Evolutionary conservation across 495 filamentous ascomycete species (phyloP).

Genomic region (Cryomyces minteri): DNA sequence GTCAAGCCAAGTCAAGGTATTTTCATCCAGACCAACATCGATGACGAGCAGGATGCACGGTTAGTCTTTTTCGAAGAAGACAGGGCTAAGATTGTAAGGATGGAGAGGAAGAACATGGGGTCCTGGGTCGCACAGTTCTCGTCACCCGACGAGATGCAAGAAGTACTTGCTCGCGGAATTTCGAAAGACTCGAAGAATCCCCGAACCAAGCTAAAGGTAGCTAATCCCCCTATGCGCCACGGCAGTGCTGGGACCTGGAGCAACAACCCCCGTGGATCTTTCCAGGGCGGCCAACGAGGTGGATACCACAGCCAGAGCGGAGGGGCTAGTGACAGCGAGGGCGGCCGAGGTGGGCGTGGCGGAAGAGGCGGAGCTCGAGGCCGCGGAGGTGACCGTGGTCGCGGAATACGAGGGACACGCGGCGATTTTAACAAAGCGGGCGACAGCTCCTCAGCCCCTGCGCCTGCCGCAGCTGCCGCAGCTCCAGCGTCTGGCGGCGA

Average conservation of each 20-base stretch:
- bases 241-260: too few relatives aligned
- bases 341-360: slow-evolving; percentile 44
- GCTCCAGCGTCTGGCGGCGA: slow-evolving; percentile 5
- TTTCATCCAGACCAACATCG: slow-evolving; percentile 57
- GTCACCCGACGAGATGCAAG: slow-evolving; percentile 55
- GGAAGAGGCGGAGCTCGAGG: slow-evolving; percentile 43
- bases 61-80: slow-evolving; percentile 69
- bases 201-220: too few relatives aligned
- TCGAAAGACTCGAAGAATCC: too few relatives aligned
- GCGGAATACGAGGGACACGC: slow-evolving; percentile 22
- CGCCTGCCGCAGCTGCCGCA: slow-evolving; percentile 1
- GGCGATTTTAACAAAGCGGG: slow-evolving; percentile 15
- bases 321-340: slow-evolving; percentile 67
- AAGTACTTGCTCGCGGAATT: slow-evolving; percentile 46
- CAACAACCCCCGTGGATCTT: too few relatives aligned
- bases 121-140: slow-evolving; percentile 73
- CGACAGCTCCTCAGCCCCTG: neutral
- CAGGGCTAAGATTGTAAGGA: slow-evolving; percentile 51
- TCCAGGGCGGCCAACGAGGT: too few relatives aligned
- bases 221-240: too few relatives aligned
- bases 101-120: slow-evolving; percentile 56
- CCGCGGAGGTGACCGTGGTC: slow-evolving; percentile 34
- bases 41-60: slow-evolving; percentile 56
- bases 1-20: slow-evolving; percentile 47
- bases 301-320: slow-evolving; percentile 23